phyloP scores from a whole-genome alignment of 1,284 basidiomycete species.

The Cutaneotrichosporon daszewskae region DNA sequence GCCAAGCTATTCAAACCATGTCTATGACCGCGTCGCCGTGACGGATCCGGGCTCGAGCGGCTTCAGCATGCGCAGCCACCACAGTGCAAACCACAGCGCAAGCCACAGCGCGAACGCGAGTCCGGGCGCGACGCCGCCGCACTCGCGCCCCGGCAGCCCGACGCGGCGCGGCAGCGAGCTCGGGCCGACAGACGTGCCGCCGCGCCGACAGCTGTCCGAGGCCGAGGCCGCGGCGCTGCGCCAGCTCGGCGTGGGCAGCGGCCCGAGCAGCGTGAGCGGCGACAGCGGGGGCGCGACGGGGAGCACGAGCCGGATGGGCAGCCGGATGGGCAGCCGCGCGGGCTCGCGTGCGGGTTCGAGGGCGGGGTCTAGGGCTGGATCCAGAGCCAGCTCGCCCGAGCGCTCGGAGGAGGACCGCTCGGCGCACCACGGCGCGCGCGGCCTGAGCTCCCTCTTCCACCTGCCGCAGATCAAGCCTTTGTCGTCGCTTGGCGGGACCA shows the following conservation, averaged over 20 bases:
- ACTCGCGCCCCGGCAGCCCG: slow-evolving; percentile 36
- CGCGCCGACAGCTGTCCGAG: slow-evolving; percentile 55
- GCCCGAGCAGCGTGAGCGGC: slow-evolving; percentile 13
- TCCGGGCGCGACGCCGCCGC: slow-evolving; percentile 32
- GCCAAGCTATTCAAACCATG: slow-evolving; percentile 78
- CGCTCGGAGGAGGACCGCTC: too few species aligned
- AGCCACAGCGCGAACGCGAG: slow-evolving; percentile 20
- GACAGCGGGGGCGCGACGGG: background rate
- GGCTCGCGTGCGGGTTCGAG: slow-evolving; percentile 8
- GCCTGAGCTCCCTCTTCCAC: slow-evolving; percentile 19
- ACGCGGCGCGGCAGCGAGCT: slow-evolving; percentile 2
- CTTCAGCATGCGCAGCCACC: slow-evolving; percentile 10
- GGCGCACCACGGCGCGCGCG: slow-evolving; percentile 1
- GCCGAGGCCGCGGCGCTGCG: slow-evolving; percentile 73
- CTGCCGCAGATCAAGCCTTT: slow-evolving; percentile 18
- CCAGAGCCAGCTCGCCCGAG: slow-evolving; percentile 28
- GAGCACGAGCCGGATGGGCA: background rate
- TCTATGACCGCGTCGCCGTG: slow-evolving; percentile 81
- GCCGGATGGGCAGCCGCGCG: background rate
- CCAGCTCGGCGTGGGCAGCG: slow-evolving; percentile 52
- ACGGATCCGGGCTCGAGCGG: slow-evolving; percentile 50
- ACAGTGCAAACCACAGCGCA: background rate
- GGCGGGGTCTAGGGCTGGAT: slow-evolving; percentile 11
- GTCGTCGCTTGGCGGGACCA: slow-evolving; percentile 8
- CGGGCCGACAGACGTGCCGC: slow-evolving; percentile 32